Base-by-base conservation (phyloP, 2,329 filamentous ascomycete genomes). In the Colletotrichum sp. region DNA sequence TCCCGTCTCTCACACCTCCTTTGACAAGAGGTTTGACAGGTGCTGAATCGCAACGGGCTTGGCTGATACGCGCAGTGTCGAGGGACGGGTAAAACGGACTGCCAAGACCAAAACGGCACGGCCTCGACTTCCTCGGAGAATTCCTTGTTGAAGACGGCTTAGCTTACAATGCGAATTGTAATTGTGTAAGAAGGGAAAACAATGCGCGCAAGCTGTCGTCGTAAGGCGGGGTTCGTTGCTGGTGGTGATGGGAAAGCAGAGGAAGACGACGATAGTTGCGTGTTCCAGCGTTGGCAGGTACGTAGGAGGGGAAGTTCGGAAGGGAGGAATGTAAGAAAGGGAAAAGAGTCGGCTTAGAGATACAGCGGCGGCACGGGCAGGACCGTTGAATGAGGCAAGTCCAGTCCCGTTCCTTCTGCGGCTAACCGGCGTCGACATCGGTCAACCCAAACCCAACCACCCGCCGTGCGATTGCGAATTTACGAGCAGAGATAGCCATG, bases 31-130 rank as follows among this genome's bases (percentile, higher is more conserved):
- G n/a, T 52, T 52, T 52, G 73, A 72, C 57, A 49, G 64, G 28
- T 52, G 44, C 64, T 76, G 74, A 74, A 52, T 76, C 74, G 70
- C 26, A 34, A 69, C 49, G 57, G 65, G 60, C 74, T 69, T 76
- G 74, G 74, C 74, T 76, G 74, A 76, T 60, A 76, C 74, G 65
- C 65, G 74, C 64, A 76, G 34, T 59, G 74, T 76, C 74, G 74
- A 60, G 52, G 60, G n/a, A 21, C 57, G 49, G 64, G 18, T 39
- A 65, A 21, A 74, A 59, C 70, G 64, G 70, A 55, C n/a, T 52
- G 70, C 74, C 74, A 74, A 74, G 70, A 72, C 68, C 55, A 59
- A 69, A 76, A 68, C 63, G 60, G 65, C 64, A 65, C 65, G 44
- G 73, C 26, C 26, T 39, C 34, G 16, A 52, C 64, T 60, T 72